Base-by-base conservation (phyloP, 139 green algal genomes). In the Haematococcus sp. region DNA sequence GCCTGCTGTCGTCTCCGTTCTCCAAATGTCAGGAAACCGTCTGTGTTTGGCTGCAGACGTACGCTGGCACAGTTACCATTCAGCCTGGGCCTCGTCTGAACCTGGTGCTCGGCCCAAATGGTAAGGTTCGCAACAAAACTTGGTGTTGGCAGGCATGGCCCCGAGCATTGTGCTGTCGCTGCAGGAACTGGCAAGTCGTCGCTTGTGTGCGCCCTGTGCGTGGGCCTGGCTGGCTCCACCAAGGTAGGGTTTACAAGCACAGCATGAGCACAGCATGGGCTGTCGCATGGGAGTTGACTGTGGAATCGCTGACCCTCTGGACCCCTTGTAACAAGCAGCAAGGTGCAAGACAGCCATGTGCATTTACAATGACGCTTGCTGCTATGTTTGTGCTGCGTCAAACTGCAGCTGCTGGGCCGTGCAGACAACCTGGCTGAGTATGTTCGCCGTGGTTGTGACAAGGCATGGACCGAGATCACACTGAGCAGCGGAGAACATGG, bases 51-150 rank as follows among this genome's bases (percentile, higher is more conserved):
- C 40, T 75, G 75, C 89, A 95, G 90, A 97, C 92, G 0, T 97
- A 95, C 77, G 70, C 66, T 31, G 74, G 91, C 20, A 81, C 75
- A 5, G 77, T 90, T 13, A 70, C 30, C 20, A 84, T 97, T 32
- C 70, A 73, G n/a, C 91, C 92, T 19, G 90, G 91, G 0, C 80
- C 93, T 0, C 71, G 83, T 0, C 85, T 99, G 2, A 99, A 99
- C 84, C 84, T 99, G 19, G 85, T 99, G 11, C 68, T 99, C 0
- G 95, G 95, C 0, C 95, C 95, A 16, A 99, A 99, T 64, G 95
- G 87, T 94, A 66, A 27, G 83, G 34, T n/a, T 3, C 5, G 15
- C 51, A 43, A n/a, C n/a, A n/a, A n/a, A n/a, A n/a, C n/a, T n/a
- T n/a, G n/a, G n/a, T n/a, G n/a, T n/a, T n/a, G n/a, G n/a, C n/a